Evolutionary conservation across 2,329 filamentous ascomycete genomes (phyloP).

Genomic region (Coleophoma eucalyptorum): DNA sequence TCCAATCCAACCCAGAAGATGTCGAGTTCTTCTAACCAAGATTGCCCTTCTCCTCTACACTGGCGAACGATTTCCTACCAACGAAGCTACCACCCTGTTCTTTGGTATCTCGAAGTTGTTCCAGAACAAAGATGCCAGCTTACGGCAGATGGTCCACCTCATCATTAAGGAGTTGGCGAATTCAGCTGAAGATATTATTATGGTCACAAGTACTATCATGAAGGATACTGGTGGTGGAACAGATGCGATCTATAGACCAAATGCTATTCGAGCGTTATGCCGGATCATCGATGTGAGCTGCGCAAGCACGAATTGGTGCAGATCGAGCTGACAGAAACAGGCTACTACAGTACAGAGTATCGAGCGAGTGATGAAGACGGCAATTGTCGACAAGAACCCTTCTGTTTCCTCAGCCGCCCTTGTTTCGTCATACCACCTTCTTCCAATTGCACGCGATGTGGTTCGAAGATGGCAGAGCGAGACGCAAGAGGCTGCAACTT

Average conservation of each 20-base stretch:
- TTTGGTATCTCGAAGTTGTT: constrained; percentile 99
- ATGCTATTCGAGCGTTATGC: constrained; percentile 92
- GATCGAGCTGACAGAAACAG: constrained; percentile 39
- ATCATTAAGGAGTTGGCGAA: constrained; percentile 96
- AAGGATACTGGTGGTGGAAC: constrained; percentile 97
- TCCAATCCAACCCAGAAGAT: constrained; percentile 94
- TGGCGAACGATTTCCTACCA: constrained; percentile 93
- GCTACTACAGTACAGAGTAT: constrained; percentile 95
- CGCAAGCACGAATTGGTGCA: constrained; percentile 5
- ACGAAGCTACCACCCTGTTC: constrained; percentile 97
- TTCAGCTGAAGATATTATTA: constrained; percentile 97
- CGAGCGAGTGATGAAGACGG: constrained; percentile 97
- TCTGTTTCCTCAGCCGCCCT: constrained; percentile 95
- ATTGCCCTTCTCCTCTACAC: constrained; percentile 95
- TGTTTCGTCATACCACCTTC: constrained; percentile 94
- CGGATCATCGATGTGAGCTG: constrained; percentile 86
- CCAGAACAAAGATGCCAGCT: constrained; percentile 97
- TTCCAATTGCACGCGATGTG: constrained; percentile 92
- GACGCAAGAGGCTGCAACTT: constrained; percentile 92
- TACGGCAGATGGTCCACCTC: constrained; percentile 98
- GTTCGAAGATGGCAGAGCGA: constrained; percentile 98
- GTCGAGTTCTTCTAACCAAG: constrained; percentile 95
- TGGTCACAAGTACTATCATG: constrained; percentile 99
- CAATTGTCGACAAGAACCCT: constrained; percentile 98
- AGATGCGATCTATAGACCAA: constrained; percentile 89